Evolutionary conservation across 2,329 filamentous ascomycete species (phyloP).

Genomic region (Catunica adiposa): DNA sequence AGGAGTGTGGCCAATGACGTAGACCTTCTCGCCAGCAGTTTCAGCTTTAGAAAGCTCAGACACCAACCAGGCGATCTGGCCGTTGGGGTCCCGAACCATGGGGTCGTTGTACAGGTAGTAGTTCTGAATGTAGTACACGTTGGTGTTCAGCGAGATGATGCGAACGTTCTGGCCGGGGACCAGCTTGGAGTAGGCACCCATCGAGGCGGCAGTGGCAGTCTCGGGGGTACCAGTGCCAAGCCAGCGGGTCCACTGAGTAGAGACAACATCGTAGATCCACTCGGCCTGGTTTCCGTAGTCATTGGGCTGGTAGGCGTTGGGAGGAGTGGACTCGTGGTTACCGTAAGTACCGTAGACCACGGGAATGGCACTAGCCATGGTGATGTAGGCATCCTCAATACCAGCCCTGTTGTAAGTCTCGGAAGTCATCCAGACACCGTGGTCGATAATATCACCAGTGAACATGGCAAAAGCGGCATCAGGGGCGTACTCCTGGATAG

Average conservation of each 20-base stretch:
- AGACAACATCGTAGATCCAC: slow-evolving; percentile 37
- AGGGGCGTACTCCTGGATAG: slow-evolving; percentile 30
- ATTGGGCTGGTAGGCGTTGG: slow-evolving; percentile 33
- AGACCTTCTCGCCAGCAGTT: slow-evolving; percentile 33
- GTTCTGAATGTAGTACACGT: slow-evolving; percentile 43
- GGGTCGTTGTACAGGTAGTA: slow-evolving; percentile 36
- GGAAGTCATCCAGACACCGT: slow-evolving; percentile 32
- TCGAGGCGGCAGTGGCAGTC: slow-evolving; percentile 21
- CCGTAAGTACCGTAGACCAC: slow-evolving; percentile 36
- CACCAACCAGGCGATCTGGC: slow-evolving; percentile 37
- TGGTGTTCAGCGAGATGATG: slow-evolving; percentile 43
- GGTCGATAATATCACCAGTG: slow-evolving; percentile 42
- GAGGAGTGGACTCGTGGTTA: slow-evolving; percentile 39
- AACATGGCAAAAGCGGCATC: slow-evolving; percentile 39
- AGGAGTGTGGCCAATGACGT: slow-evolving; percentile 42
- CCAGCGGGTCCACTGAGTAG: slow-evolving; percentile 31
- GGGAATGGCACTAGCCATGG: slow-evolving; percentile 27
- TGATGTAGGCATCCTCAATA: slow-evolving; percentile 31
- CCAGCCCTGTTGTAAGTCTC: slow-evolving; percentile 19
- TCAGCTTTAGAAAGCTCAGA: slow-evolving; percentile 37
- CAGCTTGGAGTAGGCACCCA: slow-evolving; percentile 34
- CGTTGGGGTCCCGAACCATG: slow-evolving; percentile 34
- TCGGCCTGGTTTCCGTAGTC: slow-evolving; percentile 26
- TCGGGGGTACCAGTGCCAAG: slow-evolving; percentile 24
- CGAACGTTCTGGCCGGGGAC: slow-evolving; percentile 31